Evolutionary conservation across 441 rosid genomes (phyloP).

Genomic region (Lepidium campestre): DNA sequence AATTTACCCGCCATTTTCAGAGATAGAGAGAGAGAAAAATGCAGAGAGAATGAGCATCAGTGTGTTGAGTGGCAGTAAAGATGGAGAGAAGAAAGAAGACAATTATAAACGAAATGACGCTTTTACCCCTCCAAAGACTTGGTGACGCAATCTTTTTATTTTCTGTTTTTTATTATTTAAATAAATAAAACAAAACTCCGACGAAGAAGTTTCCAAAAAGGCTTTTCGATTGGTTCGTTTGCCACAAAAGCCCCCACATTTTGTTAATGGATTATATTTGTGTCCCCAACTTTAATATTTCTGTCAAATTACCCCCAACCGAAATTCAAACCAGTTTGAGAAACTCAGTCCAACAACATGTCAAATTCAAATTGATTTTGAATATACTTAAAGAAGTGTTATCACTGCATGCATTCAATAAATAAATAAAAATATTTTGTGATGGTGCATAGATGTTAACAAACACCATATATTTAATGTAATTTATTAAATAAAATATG

Average conservation of each 20-base stretch:
- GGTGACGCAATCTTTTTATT: neutral
- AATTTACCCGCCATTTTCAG: conserved; percentile 76
- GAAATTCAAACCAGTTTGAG: no score
- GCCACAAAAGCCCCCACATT: conserved; percentile 13
- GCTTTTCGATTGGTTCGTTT: conserved; percentile 7
- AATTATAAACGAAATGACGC: neutral
- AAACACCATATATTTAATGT: neutral
- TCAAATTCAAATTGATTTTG: neutral
- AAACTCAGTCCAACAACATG: neutral
- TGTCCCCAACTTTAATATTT: neutral
- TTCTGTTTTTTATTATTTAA: neutral
- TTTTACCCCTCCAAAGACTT: conserved; percentile 1
- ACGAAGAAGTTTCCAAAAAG: conserved; percentile 7
- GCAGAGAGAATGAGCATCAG: conserved; percentile 4
- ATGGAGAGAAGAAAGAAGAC: conserved; percentile 1
- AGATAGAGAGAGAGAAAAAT: neutral
- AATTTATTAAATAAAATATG: neutral
- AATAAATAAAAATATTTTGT: neutral
- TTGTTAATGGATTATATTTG: neutral
- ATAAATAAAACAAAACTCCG: conserved; percentile 9
- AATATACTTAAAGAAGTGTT: neutral
- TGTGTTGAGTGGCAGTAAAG: conserved; percentile 33
- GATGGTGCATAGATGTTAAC: neutral
- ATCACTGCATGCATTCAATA: conserved; percentile 8
- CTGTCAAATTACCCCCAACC: neutral